A percentile compares a stretch with the other conserved stretches of the same genome.
These are phyloP conservation scores for Collybia nuda DNA, from an alignment of 768 basidiomycete genomes.

Conservation along the genomic window DNA sequence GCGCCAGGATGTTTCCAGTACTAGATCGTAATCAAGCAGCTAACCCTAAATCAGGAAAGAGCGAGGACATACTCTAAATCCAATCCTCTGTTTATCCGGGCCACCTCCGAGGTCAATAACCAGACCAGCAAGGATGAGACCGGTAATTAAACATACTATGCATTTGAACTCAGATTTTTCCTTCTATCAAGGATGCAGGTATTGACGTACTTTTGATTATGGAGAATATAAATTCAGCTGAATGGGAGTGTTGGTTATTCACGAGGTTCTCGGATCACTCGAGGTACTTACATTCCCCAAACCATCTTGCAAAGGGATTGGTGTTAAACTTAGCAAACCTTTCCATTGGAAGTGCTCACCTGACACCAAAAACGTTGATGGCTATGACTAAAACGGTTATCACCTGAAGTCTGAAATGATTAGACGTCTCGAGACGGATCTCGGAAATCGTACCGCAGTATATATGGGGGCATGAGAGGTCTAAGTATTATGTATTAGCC, in stretches of 20 bases:
- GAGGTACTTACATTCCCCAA: slow-evolving; percentile 55
- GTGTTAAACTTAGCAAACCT: not conserved
- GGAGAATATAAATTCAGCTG: slow-evolving; percentile 68
- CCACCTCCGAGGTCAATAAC: slow-evolving; percentile 80
- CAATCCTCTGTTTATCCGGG: slow-evolving; percentile 62
- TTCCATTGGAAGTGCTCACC: slow-evolving; percentile 26
- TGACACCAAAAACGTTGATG: slow-evolving; percentile 73
- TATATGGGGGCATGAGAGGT: slow-evolving; percentile 52
- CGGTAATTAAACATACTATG: slow-evolving; percentile 57
- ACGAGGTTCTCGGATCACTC: not conserved
- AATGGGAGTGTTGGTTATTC: slow-evolving; percentile 1
- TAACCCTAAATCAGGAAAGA: slow-evolving; percentile 15
- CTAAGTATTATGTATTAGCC: slow-evolving; percentile 24
- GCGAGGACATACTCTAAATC: slow-evolving; percentile 53
- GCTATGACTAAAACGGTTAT: slow-evolving; percentile 55
- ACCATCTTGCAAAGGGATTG: slow-evolving; percentile 37
- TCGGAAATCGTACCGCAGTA: slow-evolving; percentile 36
- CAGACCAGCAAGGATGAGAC: slow-evolving; percentile 61
- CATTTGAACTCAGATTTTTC: not conserved
- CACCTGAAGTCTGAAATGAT: slow-evolving; percentile 21
- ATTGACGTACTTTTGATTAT: slow-evolving; percentile 55
- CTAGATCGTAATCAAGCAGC: slow-evolving; percentile 23
- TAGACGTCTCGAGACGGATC: not conserved
- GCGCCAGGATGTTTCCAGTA: slow-evolving; percentile 77
- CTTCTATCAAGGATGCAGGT: not conserved